Base-by-base conservation (phyloP, 495 filamentous ascomycete genomes). In the Lasiosphaeria ovina region DNA sequence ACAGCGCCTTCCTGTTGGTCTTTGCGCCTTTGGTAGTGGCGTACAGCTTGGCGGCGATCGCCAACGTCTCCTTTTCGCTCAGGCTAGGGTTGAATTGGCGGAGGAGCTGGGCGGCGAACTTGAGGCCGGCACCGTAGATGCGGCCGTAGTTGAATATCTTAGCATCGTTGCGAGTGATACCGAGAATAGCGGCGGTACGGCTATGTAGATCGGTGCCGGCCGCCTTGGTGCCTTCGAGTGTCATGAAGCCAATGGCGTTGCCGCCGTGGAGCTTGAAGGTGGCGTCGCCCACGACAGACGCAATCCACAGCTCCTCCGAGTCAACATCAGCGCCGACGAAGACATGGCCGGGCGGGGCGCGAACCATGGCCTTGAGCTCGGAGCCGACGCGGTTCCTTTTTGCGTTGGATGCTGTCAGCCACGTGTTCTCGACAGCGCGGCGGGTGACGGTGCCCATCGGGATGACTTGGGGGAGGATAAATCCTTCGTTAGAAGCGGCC, bases 91-190 rank as follows among this genome's bases (percentile, higher is more conserved):
- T 97, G 75, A 98, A 99, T 67, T 97, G 93, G 17, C 91, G 83
- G 31, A 99, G 82, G 3, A 99, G 78, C 9, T 89, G 93, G 14
- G 89, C 86, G 3, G 94, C 94, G 72, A 98, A 99, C 64, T 90
- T 96, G 51, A 96, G 77, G 8, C 94, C 94, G 40, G 94, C 94
- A 40, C 94, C 94, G 66, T 99, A 99, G 53, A 99, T 99, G 32
- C 94, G 90, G 10, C 94, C 94, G 67, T 98, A 99, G 72, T 98
- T 99, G 77, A 99, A 99, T 4, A 99, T 85, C 70, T 99, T 99
- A 17, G 94, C 94, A 70, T 96, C 87, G 63, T 97, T 95, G 38
- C 94, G 85, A 0, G 90, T 93, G 61, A 98, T 99, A 11, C 92
- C 92, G 3, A 99, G 72, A 55, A 97, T 99, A 14, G 80, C 77